Base-by-base conservation (phyloP, 1,139 yeast genomes). In the Citeromyces hawaiiensis region DNA sequence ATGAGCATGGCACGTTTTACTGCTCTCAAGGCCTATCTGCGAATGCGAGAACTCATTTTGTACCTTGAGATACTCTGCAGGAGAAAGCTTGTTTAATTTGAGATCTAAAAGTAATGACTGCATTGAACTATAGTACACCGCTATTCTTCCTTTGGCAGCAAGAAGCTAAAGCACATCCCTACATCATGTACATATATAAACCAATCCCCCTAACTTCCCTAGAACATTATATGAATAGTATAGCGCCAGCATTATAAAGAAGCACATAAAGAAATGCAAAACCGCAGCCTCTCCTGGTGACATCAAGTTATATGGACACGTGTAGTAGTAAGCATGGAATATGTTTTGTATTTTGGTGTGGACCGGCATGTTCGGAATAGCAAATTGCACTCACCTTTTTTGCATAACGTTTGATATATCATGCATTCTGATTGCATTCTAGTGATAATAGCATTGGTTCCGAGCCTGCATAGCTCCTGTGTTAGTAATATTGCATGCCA, bases 1-100 rank as follows among this genome's bases (percentile, higher is more conserved):
- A 1, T 52, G 53, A 4, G 48, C 40, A 37, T 55, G 59, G 2
- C 21, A 17, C 17, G 35, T 33, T 17, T 33, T 33, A n/a, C 17
- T 11, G 6, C 14, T 17, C 11, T 33, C 35, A 33, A 17, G 21
- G n/a, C 21, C 17, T 33, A 33, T 16, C 35, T 17, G n/a, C 13
- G 21, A 17, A n/a, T 13, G 17, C 25, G 31, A n/a, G 4, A 38
- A 31, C 36, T 39, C 41, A 5, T 36, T 39, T 23, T 39, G 31
- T 15, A 39, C 27, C 13, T 31, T 30, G 25, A 39, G 11, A 9
- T 21, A n/a, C 16, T 39, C 41, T 3, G 23, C 25, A 9, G 41
- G 29, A 4, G 36, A 30, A 4, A 36, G 9, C 9, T 23, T 21
- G 36, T 16, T 31, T 9, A 21, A 21, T 15, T 21, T 13, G 13